Base-by-base conservation (phyloP, 208 protist species). In the Leishmania martiniquensis region DNA sequence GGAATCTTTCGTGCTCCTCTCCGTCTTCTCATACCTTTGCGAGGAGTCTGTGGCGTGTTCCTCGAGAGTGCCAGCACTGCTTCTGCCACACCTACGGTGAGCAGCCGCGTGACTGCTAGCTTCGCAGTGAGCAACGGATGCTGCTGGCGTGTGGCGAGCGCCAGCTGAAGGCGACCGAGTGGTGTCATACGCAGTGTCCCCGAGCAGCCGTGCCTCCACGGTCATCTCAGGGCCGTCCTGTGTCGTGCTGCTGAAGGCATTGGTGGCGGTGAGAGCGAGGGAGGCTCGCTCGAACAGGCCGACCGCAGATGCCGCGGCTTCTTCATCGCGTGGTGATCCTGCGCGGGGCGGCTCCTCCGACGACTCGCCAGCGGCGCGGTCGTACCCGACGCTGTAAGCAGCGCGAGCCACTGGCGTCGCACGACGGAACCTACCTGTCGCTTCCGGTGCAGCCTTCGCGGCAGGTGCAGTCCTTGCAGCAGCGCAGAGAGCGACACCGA, bases 301-400 rank as follows among this genome's bases (percentile, higher is more conserved):
- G 9, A 10, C 22, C 42, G 29, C 9, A 9, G 29, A 62, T 37
- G 34, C 29, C 29, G 29, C 4, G 42, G 42, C 34, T 7, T n/a
- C 42, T 4, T 34, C 63, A 69, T 45, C 34, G 13, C 34, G 63
- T 25, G 25, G 63, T 29, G 22, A n/a, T 32, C 70, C 60, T 12
- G 55, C 57, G 15, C 39, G 13, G 4, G 71, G 47, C 9, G n/a
- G 39, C 4, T 72, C 60, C 77, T 70, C 67, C 1, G 76, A 75
- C 25, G 76, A 75, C n/a, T 59, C 44, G 10, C 37, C 77, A 7
- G 29, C 70, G 1, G 47, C 62, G 4, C 32, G 51, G 60, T 72
- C 69, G 52, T 81, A 81, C 70, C 77, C 77, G 1, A 67, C 62
- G 44, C 77, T 81, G 77, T 81, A 81, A 32, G 57, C 71, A 20